These are phyloP conservation scores for Populus nigra DNA, from an alignment of 345 rosid genomes.

Conservation along the genomic window DNA sequence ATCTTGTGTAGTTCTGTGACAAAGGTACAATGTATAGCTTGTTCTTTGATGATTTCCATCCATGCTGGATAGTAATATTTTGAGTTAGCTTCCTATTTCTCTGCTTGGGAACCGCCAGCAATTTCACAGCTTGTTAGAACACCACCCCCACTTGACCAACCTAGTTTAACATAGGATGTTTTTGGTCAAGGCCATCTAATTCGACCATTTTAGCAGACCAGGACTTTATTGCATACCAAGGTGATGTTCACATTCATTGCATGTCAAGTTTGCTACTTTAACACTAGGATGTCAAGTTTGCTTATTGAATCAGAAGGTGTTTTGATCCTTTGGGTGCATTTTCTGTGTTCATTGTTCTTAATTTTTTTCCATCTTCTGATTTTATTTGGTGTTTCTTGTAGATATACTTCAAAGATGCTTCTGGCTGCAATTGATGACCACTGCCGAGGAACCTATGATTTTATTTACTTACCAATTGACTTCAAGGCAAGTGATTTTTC, in stretches of 20 bases:
- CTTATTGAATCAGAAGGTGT: not conserved
- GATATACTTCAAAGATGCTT: conserved; percentile 76
- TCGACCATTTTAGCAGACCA: no score
- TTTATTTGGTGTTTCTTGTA: conserved; percentile 17
- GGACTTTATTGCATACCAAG: not conserved
- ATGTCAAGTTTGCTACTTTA: not conserved
- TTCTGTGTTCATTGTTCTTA: not conserved
- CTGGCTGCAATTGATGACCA: conserved; percentile 70
- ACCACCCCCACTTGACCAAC: not conserved
- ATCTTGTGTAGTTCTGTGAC: not conserved
- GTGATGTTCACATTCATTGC: not conserved
- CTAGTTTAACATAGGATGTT: not conserved
- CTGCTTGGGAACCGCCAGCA: not conserved
- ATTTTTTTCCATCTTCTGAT: not conserved
- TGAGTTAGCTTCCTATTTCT: not conserved
- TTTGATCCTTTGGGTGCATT: not conserved
- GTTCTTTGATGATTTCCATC: not conserved
- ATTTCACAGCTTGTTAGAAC: not conserved
- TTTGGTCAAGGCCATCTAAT: not conserved
- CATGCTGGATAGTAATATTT: not conserved
- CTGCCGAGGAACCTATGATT: conserved; percentile 64
- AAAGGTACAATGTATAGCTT: not conserved
- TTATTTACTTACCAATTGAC: conserved; percentile 68
- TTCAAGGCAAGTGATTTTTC: conserved; percentile 49
- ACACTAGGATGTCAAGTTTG: not conserved